Conservation (phyloP, 2,329 filamentous ascomycete species). For the Fusarium lyarnte region DNA sequence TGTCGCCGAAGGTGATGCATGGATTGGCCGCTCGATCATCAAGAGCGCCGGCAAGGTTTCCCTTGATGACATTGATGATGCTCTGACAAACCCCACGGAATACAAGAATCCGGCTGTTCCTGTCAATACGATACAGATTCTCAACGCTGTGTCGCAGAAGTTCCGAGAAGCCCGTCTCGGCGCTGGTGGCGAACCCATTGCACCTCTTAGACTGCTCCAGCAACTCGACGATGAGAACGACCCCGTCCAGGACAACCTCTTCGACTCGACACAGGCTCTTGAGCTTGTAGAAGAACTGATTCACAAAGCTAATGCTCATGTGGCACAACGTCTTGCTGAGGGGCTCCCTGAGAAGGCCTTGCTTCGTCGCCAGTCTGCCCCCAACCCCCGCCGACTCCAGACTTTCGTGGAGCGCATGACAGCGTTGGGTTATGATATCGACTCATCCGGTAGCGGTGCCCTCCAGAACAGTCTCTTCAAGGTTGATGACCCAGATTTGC, state of each 20-base stretch:
- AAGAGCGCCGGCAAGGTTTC: constrained; percentile 89
- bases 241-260: constrained; percentile 95
- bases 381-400: constrained; percentile 87
- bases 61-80: constrained; percentile 85
- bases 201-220: constrained; percentile 87
- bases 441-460: constrained; percentile 87
- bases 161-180: constrained; percentile 90
- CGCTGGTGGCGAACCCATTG: constrained; percentile 80
- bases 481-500: constrained; percentile 85
- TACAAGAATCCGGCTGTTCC: constrained; percentile 73
- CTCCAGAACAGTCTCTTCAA: constrained; percentile 96
- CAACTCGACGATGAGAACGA: constrained; percentile 98
- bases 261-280: constrained; percentile 87
- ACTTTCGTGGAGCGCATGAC: constrained; percentile 95
- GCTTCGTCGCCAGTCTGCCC: constrained; percentile 84
- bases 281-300: constrained; percentile 95
- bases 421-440: constrained; percentile 88
- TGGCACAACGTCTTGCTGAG: constrained; percentile 83
- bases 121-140: constrained; percentile 80
- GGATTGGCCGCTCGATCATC: constrained; percentile 93
- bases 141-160: constrained; percentile 85
- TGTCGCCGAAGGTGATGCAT: constrained; percentile 85
- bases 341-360: constrained; percentile 92
- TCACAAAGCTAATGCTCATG: constrained; percentile 90
- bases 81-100: constrained; percentile 71